Evolutionary conservation across 495 filamentous ascomycete species (phyloP).

Genomic region (Neurospora hispaniola): DNA sequence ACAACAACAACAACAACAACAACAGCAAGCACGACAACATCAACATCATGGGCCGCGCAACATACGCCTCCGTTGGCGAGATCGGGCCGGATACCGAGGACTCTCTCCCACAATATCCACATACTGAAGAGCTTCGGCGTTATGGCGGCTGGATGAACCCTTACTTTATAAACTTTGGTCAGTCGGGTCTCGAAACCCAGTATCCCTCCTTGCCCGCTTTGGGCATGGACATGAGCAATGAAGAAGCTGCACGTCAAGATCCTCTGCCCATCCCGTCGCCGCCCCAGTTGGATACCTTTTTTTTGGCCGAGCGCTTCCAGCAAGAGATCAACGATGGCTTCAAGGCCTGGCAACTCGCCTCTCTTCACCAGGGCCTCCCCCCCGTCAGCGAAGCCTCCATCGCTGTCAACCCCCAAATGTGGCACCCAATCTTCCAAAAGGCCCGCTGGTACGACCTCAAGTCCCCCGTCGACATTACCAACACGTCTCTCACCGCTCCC

Average conservation of each 20-base stretch:
- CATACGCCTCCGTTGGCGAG: background rate
- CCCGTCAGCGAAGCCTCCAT: background rate
- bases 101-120: background rate
- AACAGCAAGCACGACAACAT: background rate
- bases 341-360: background rate
- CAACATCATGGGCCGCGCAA: background rate
- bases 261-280: background rate
- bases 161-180: background rate
- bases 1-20: background rate
- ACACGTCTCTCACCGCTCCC: background rate
- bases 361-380: background rate
- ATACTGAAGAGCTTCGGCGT: background rate
- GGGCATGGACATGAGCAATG: background rate
- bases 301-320: background rate
- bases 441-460: background rate
- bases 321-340: background rate
- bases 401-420: background rate
- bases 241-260: background rate
- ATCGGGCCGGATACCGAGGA: background rate
- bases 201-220: background rate
- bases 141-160: background rate
- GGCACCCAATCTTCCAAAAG: background rate
- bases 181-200: background rate
- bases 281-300: background rate
- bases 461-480: background rate